Conservation (phyloP, 345 rosid genomes). For the Murraya koenigii region DNA sequence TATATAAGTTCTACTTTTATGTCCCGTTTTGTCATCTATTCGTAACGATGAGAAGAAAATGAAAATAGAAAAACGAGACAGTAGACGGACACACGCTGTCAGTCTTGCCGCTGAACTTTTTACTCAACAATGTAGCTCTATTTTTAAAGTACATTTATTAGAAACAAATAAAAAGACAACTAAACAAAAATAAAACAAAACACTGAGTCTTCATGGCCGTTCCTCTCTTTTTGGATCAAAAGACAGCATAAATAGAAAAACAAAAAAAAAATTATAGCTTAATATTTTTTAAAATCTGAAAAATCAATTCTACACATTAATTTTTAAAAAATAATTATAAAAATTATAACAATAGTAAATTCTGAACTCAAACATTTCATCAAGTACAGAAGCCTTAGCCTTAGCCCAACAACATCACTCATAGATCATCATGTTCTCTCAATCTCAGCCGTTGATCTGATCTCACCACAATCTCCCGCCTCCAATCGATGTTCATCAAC, state of each 20-base stretch:
- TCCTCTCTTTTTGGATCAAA: constrained; percentile 15
- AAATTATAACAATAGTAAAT: not conserved
- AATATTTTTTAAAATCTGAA: not conserved
- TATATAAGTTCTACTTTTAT: not conserved
- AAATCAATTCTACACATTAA: not conserved
- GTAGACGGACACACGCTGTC: too few species aligned
- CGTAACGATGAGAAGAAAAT: not conserved
- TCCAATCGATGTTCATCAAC: constrained; percentile 27
- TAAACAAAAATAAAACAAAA: not conserved
- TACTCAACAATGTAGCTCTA: too few species aligned
- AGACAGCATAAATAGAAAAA: not conserved
- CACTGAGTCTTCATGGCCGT: not conserved
- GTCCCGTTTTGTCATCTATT: not conserved
- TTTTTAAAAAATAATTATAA: not conserved
- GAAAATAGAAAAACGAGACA: not conserved
- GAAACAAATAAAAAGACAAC: not conserved
- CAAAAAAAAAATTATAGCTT: not conserved
- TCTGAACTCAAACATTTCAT: not conserved
- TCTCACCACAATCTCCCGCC: not conserved
- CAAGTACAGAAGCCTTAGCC: not conserved
- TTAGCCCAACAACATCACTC: not conserved
- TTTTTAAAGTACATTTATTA: not conserved
- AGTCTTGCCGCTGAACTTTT: not conserved
- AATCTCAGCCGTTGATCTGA: constrained; percentile 48
- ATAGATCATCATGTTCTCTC: constrained; percentile 13